Conservation (phyloP, 352 stramenopile genomes). For the Saprolegnia parasitica region DNA sequence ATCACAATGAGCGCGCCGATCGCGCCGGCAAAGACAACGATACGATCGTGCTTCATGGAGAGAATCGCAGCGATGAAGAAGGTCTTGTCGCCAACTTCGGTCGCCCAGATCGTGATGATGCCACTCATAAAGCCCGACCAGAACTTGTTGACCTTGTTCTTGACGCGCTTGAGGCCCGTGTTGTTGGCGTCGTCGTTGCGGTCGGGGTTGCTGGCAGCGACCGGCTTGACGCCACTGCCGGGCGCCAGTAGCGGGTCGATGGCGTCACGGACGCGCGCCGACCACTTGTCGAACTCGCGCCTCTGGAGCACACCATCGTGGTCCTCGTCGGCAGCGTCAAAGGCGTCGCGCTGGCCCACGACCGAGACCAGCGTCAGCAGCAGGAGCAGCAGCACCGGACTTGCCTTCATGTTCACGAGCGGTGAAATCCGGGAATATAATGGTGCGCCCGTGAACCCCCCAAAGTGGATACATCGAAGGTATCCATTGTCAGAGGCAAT, state of each 20-base stretch:
- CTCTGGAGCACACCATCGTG: constrained; percentile 22
- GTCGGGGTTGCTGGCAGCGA: constrained; percentile 23
- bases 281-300: constrained; percentile 24
- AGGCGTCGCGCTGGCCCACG: background rate
- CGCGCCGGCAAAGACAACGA: constrained; percentile 94
- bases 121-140: constrained; percentile 83
- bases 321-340: constrained; percentile 20
- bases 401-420: background rate
- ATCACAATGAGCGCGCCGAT: constrained; percentile 95
- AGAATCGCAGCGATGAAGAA: constrained; percentile 99
- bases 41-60: constrained; percentile 92
- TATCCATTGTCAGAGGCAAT: background rate
- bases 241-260: constrained; percentile 10
- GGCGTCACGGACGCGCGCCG: constrained; percentile 4
- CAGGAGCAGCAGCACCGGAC: background rate
- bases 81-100: constrained; percentile 99
- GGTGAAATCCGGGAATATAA: background rate
- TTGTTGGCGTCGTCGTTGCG: background rate
- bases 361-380: background rate
- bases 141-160: constrained; percentile 61
- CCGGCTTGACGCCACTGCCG: background rate
- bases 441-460: background rate
- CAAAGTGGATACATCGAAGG: background rate
- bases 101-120: constrained; percentile 96
- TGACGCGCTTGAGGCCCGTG: constrained; percentile 24